Evolutionary conservation across 1,284 basidiomycete species (phyloP).

Genomic region (Ganoderma sp.): DNA sequence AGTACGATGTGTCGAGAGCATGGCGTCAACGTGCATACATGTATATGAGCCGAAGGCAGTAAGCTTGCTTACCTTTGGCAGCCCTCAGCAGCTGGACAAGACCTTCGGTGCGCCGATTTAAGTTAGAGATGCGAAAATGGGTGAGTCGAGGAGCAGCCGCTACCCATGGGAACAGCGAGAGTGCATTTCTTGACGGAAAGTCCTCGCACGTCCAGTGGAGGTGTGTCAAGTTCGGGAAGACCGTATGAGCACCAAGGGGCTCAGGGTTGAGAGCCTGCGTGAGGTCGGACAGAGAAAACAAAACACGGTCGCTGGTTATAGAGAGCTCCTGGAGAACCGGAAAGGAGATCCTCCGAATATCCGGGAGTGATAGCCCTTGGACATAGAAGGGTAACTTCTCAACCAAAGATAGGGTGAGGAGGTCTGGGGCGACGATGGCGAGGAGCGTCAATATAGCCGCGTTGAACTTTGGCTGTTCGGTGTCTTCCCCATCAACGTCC

Average conservation of each 20-base stretch:
- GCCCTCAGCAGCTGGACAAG: neutral
- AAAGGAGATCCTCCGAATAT: neutral
- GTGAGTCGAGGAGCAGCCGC: neutral
- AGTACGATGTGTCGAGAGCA: no score
- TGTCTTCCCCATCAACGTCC: neutral
- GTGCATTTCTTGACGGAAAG: neutral
- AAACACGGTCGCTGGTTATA: neutral
- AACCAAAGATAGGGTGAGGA: conserved; percentile 18
- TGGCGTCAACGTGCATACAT: no score
- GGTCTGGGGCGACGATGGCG: conserved; percentile 17
- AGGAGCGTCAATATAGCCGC: conserved; percentile 17
- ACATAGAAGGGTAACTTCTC: neutral
- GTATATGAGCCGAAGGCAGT: neutral
- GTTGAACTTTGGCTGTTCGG: neutral
- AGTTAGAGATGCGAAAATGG: conserved; percentile 7
- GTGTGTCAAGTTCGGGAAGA: conserved; percentile 2
- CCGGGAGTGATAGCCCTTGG: neutral
- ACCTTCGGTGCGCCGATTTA: neutral
- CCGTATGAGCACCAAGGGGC: neutral
- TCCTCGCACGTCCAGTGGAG: conserved; percentile 1
- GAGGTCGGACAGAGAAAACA: neutral
- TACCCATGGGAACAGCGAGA: neutral
- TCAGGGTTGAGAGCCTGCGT: neutral
- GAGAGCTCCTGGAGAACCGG: neutral
- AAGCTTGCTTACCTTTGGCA: neutral